These are phyloP conservation scores for Neurospora crassa DNA, from an alignment of 2,329 filamentous ascomycete genomes.

Conservation along the genomic window DNA sequence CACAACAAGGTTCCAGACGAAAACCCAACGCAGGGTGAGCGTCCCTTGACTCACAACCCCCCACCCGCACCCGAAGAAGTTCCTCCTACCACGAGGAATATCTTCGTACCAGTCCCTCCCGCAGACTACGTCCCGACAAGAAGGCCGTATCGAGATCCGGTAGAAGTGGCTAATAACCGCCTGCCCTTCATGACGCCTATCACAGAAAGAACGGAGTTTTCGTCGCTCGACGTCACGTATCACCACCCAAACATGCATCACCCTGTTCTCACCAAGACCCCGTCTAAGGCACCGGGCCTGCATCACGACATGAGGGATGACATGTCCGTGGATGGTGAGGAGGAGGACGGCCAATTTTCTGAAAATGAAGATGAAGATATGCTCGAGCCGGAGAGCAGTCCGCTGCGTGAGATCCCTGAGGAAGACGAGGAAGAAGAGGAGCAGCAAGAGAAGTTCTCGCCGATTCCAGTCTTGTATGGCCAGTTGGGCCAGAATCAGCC, in stretches of 20 bases:
- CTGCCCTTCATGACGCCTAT: slow-evolving; percentile 99
- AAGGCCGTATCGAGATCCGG: slow-evolving; percentile 71
- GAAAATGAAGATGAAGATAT: slow-evolving; percentile 10
- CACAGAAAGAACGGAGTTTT: slow-evolving; percentile 78
- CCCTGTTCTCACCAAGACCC: slow-evolving; percentile 55
- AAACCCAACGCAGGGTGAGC: background rate
- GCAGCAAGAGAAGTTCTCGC: background rate
- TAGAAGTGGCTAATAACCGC: slow-evolving; percentile 74
- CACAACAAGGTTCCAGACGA: background rate
- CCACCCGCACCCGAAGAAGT: slow-evolving; percentile 31
- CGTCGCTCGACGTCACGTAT: slow-evolving; percentile 62
- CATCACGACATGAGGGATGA: slow-evolving; percentile 22
- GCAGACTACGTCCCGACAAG: slow-evolving; percentile 78
- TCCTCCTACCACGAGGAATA: slow-evolving; percentile 46
- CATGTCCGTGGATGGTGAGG: slow-evolving; percentile 21
- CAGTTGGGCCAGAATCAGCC: background rate
- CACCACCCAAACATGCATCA: slow-evolving; percentile 49
- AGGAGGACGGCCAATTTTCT: slow-evolving; percentile 12
- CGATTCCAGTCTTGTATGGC: background rate
- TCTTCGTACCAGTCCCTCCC: slow-evolving; percentile 72
- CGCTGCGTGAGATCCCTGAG: slow-evolving; percentile 56
- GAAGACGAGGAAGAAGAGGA: slow-evolving; percentile 22
- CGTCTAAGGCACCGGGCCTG: slow-evolving; percentile 41
- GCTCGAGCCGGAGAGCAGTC: slow-evolving; percentile 51
- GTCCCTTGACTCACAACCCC: background rate